These are phyloP conservation scores for Amaranthus tricolor DNA, from an alignment of 179 eudicot genomes.

Conservation along the genomic window DNA sequence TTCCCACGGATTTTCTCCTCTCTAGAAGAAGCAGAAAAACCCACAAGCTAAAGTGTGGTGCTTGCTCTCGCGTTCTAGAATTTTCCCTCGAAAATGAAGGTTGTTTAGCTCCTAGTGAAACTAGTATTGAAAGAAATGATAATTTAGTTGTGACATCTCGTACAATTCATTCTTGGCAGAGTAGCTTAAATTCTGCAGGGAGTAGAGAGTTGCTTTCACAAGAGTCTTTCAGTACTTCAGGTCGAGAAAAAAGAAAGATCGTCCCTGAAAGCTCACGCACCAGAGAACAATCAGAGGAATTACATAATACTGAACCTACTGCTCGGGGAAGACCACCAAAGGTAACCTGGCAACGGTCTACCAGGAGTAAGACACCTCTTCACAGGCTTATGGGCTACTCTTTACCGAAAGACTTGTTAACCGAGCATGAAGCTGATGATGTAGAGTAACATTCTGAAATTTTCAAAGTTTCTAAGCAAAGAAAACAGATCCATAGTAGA, in stretches of 20 bases:
- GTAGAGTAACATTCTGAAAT: slow-evolving; percentile 16
- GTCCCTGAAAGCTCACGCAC: slow-evolving; percentile 17
- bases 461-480: background rate
- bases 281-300: slow-evolving; percentile 19
- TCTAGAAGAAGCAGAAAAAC: slow-evolving; percentile 40
- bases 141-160: slow-evolving; percentile 13
- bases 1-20: slow-evolving; percentile 63
- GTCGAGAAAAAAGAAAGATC: slow-evolving; percentile 34
- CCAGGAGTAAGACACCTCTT: slow-evolving; percentile 51
- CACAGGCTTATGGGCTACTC: slow-evolving; percentile 79
- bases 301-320: slow-evolving; percentile 28
- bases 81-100: slow-evolving; percentile 43
- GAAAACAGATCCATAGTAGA: slow-evolving; percentile 4
- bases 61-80: slow-evolving; percentile 52
- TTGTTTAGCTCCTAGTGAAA: slow-evolving; percentile 40
- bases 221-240: slow-evolving; percentile 30
- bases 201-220: slow-evolving; percentile 25
- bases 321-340: slow-evolving; percentile 24
- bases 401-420: slow-evolving; percentile 49
- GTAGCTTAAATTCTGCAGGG: slow-evolving; percentile 30
- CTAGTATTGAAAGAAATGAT: slow-evolving; percentile 17
- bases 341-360: slow-evolving; percentile 39
- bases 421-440: slow-evolving; percentile 16
- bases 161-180: slow-evolving; percentile 21
- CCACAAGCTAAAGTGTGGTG: slow-evolving; percentile 59